phyloP scores from a whole-genome alignment of 164 flowering plant genomes.

The Chimonanthus praecox region DNA sequence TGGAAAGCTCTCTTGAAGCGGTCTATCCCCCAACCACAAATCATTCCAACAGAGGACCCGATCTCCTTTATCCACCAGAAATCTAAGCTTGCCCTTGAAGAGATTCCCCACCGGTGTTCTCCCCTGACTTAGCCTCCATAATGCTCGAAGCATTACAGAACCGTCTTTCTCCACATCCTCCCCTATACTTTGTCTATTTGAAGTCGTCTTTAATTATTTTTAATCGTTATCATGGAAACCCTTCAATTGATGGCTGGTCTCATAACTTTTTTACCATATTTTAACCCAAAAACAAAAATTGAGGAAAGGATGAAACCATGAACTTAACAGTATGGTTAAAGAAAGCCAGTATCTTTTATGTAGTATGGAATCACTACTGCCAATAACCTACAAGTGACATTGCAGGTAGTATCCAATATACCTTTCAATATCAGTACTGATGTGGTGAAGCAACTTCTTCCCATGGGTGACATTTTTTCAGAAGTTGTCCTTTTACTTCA shows the following conservation, averaged over 20 bases:
- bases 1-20: too few species aligned
- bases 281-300: too few species aligned
- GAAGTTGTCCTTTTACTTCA: constrained; percentile 91
- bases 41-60: too few species aligned
- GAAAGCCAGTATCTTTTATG: background rate
- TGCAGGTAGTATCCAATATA: constrained; percentile 90
- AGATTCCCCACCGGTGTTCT: too few species aligned
- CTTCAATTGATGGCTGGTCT: background rate
- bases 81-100: too few species aligned
- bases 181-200: too few species aligned
- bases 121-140: too few species aligned
- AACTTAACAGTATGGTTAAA: background rate
- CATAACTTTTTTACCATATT: background rate
- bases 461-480: constrained; percentile 92
- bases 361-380: background rate
- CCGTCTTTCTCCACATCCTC: too few species aligned
- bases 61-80: too few species aligned
- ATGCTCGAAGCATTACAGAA: too few species aligned
- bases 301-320: background rate
- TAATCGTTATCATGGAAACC: background rate
- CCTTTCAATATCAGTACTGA: constrained; percentile 96
- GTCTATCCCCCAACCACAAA: too few species aligned
- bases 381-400: background rate
- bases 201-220: too few species aligned
- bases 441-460: constrained; percentile 84